phyloP scores from a whole-genome alignment of 139 green algal genomes.

The Micractinium sp. region DNA sequence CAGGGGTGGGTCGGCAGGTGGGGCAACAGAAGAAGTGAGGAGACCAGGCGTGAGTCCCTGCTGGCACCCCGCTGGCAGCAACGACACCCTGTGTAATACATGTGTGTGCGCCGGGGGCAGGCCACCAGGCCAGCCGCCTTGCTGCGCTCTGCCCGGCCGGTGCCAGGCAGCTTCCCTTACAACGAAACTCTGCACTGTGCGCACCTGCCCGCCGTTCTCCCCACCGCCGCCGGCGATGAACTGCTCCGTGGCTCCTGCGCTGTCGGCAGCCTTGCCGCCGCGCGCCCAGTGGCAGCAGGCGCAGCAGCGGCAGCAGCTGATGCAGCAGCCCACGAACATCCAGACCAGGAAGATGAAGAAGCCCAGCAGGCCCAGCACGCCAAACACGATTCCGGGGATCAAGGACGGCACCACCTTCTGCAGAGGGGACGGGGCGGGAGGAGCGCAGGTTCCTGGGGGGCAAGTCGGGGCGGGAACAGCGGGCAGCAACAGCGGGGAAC shows the following conservation, averaged over 20 bases:
- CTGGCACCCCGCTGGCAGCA: too few species aligned
- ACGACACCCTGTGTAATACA: too few species aligned
- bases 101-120: too few species aligned
- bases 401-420: slow-evolving; percentile 17
- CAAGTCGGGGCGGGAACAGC: not conserved
- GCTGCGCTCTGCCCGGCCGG: too few species aligned
- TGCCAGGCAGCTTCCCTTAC: too few species aligned
- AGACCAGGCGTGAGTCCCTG: too few species aligned
- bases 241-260: not conserved
- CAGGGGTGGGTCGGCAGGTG: not conserved
- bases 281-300: not conserved
- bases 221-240: not conserved
- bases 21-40: too few species aligned
- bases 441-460: not conserved
- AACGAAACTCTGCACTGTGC: not conserved
- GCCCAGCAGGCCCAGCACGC: not conserved
- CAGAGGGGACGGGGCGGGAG: not conserved
- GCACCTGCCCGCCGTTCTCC: not conserved
- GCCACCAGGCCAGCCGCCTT: too few species aligned
- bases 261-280: not conserved
- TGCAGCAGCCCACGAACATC: not conserved
- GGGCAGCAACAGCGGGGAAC: not conserved
- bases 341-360: slow-evolving; percentile 8
- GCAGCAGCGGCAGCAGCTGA: slow-evolving; percentile 19
- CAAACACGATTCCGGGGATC: slow-evolving; percentile 16